Evolutionary conservation across 148 eudicot genomes (phyloP), one percentile per base, ranked within the genome.

Genomic region (Silene uniflora): DNA sequence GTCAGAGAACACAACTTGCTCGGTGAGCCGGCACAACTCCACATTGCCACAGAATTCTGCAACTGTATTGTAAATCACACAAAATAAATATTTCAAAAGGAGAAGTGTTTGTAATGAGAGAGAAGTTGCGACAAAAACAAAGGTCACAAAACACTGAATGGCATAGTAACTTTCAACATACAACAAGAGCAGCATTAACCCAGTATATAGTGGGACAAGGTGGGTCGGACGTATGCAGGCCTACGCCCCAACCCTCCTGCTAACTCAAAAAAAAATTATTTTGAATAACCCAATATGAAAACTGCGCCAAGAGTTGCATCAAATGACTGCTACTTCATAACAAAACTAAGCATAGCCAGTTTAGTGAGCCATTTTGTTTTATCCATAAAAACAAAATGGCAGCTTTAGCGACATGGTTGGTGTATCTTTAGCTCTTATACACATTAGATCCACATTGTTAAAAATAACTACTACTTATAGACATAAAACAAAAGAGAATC

Each of bases 21-120:
- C 98, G 42, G 98, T 94, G 60, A 81, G 98, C 83, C 97, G 87
- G 84, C 97, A 87, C 79, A 94, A 32, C 89, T 94, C 98, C 93
- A 92, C 92, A 71, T 94, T 92, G 67, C 91, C 96, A 76, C 97
- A 94, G 85, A 73, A 94, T 69, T 94, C 91, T 65, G 98, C 92
- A 76, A 94, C 98, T 94, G 91, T 68, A 3, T 52, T 52, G 84
- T 4, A 80, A 76, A 75, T 59, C 65, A 76, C 35, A 71, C 3
- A 12, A 71, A 70, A 24, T 54, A 52, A 71, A 60, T 27, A 71
- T 55, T 71, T 6, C 62, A 25, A 2, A 17, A 49, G 59, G 59
- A 25, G 42, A 8, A 18, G 9, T 0, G 14, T 3, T 16, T 12
- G 62, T 54, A 16, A 12, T 11, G 54, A 71, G 62, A 71, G 16